A percentile compares a stretch with the other conserved stretches of the same genome.
Conservation (phyloP, 2,329 filamentous ascomycete genomes). For the Xylariaceae sp. region DNA sequence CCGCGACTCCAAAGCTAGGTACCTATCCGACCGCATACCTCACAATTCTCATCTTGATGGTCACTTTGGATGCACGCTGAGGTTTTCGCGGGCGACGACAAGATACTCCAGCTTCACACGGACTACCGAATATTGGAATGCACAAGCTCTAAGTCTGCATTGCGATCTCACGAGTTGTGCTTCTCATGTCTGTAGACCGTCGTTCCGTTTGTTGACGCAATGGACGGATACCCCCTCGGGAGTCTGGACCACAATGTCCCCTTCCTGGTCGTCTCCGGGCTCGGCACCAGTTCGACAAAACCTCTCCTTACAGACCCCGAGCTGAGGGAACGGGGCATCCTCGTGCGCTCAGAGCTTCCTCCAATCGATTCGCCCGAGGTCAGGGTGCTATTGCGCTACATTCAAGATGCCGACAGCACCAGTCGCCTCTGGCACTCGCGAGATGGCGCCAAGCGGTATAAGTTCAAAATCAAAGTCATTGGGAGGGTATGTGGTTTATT, state of each 20-base stretch:
- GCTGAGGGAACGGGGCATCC: slow-evolving; percentile 53
- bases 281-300: slow-evolving; percentile 45
- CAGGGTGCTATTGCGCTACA: slow-evolving; percentile 58
- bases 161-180: slow-evolving; percentile 2
- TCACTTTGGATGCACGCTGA: too few species aligned
- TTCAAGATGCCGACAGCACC: slow-evolving; percentile 60
- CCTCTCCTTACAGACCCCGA: slow-evolving; percentile 41
- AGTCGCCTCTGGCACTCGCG: slow-evolving; percentile 61
- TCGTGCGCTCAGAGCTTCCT: slow-evolving; percentile 67
- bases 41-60: too few species aligned
- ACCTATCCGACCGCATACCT: too few species aligned
- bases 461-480: slow-evolving; percentile 66
- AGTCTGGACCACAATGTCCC: slow-evolving; percentile 86
- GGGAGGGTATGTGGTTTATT: slow-evolving; percentile 65
- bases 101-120: background rate
- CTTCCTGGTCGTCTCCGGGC: slow-evolving; percentile 74
- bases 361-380: slow-evolving; percentile 61
- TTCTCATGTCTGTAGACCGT: slow-evolving; percentile 21
- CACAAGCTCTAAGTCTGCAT: background rate
- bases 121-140: background rate
- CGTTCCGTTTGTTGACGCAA: slow-evolving; percentile 33
- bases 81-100: too few species aligned
- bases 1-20: too few species aligned
- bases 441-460: slow-evolving; percentile 46
- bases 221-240: slow-evolving; percentile 74